Evolutionary conservation across 2,329 filamentous ascomycete species (phyloP), one percentile per base, ranked within the genome.

Genomic region (Elsinoe necatrix): DNA sequence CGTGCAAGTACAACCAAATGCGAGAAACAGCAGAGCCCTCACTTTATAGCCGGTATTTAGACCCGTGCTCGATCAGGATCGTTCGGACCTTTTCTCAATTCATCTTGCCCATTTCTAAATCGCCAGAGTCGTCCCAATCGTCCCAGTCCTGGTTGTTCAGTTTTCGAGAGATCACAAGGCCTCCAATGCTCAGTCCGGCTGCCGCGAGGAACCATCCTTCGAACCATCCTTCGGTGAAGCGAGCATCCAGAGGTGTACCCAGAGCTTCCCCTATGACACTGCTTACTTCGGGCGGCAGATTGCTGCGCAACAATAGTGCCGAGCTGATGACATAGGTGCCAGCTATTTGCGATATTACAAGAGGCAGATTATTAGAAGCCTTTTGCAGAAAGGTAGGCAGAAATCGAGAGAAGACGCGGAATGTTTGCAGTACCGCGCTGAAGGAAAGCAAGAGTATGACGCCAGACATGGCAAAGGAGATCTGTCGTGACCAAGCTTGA

Each of bases 261-360:
- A 95, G 72, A 1, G 87, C 87, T 61, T 90, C 86, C 2, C 83
- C 84, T 2, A 95, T 87, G 1, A 86, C 86, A 51, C 82, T 83
- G 58, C 88, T 83, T 67, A 92, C 84, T 67, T 91, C 86, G 35
- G 76, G 77, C 0, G 89, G 89, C 62, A 95, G 74, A 68, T 89
- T 92, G 63, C 86, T 87, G 52, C 89, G 73, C 47, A 95, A 74
- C 58, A 95, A 76, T 62, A 95, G 72, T 2, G 87, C 86, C 1
- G 86, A 85, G 58, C 83, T 86, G 65, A 95, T 90, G 55, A 95
- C 88, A 67, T 95, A 95, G 1, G 88, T 90, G 1, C 87, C 89
- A 1, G 83, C 83, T 43, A 95, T 83, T 70, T 95, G 89, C 3
- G 84, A 86, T 34, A 92, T 83, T 42, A 90, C 77, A 11, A 95